phyloP scores from a whole-genome alignment of 2,329 filamentous ascomycete genomes.

The Xylaria polymorpha region DNA sequence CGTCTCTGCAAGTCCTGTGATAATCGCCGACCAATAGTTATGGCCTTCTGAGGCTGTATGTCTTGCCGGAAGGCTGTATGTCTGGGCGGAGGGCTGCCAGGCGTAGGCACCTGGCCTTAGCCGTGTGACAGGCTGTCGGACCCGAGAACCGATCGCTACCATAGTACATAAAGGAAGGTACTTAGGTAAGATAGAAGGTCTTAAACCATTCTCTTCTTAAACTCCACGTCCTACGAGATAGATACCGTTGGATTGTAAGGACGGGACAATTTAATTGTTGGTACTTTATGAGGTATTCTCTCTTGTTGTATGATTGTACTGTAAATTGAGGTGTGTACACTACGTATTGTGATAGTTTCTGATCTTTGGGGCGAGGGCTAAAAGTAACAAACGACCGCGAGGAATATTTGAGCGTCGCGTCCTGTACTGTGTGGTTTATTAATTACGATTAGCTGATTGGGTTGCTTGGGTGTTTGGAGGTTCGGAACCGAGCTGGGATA shows the following conservation, averaged over 20 bases:
- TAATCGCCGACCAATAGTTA: no score
- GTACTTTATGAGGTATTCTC: neutral
- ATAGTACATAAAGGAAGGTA: neutral
- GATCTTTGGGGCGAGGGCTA: no score
- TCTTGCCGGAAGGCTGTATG: no score
- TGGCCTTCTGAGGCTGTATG: no score
- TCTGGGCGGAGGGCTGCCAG: no score
- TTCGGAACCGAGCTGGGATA: neutral
- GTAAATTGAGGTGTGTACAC: neutral
- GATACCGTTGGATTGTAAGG: neutral
- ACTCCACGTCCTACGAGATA: neutral
- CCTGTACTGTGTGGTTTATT: slow-evolving; percentile 3
- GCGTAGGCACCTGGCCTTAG: no score
- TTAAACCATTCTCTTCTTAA: neutral
- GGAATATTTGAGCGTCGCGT: neutral
- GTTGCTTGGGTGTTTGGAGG: neutral
- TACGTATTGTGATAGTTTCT: neutral
- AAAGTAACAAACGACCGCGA: neutral
- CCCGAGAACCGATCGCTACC: slow-evolving; percentile 6
- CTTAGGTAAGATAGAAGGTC: neutral
- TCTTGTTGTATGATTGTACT: neutral
- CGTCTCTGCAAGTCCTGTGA: no score
- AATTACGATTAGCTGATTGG: slow-evolving; percentile 2
- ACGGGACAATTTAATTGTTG: neutral
- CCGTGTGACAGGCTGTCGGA: no score